Conservation (phyloP, 257 asterid genomes). For the Plantago ovata region DNA sequence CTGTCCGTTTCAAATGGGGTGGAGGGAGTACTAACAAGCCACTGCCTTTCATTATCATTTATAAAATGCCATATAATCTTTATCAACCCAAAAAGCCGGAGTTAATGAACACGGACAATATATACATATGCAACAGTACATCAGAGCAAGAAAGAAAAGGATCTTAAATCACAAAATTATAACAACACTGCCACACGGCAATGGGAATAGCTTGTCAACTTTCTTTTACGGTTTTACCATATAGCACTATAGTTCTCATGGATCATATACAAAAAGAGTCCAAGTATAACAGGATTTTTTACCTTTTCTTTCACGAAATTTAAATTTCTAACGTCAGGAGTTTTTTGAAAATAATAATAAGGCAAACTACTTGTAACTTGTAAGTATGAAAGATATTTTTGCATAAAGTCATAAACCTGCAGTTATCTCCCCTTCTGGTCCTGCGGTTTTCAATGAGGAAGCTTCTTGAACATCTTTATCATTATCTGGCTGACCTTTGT, state of each 20-base stretch:
- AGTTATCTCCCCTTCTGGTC: conserved; percentile 94
- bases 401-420: conserved; percentile 52
- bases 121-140: no score
- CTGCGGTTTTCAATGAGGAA: conserved; percentile 74
- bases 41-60: no score
- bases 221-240: background rate
- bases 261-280: conserved; percentile 4
- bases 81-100: no score
- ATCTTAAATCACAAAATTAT: no score
- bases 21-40: no score
- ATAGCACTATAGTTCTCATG: background rate
- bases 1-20: no score
- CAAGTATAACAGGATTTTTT: background rate
- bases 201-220: no score
- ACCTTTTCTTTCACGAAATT: background rate
- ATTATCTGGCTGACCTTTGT: conserved; percentile 54
- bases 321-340: conserved; percentile 2
- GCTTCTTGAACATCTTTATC: conserved; percentile 74
- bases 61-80: no score
- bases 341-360: background rate
- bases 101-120: no score
- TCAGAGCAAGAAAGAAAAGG: no score
- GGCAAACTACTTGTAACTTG: conserved; percentile 10
- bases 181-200: no score
- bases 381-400: conserved; percentile 6